Evolutionary conservation across 257 asterid species (phyloP).

Genomic region (Pogostemon cablin): DNA sequence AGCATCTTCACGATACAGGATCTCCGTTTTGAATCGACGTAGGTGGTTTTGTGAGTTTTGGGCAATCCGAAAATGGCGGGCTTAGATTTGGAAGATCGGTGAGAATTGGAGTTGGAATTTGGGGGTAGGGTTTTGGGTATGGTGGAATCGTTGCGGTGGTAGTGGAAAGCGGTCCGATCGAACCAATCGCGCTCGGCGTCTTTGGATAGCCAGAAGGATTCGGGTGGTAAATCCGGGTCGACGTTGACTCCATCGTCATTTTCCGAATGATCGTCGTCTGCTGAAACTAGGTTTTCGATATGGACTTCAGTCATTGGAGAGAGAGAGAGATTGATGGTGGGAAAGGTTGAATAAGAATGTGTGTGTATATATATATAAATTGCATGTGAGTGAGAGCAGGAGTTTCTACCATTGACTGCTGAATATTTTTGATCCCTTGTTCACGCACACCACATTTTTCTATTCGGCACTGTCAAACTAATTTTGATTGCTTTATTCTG

Average conservation of each 20-base stretch:
- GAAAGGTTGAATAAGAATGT: no score
- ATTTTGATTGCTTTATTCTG: no score
- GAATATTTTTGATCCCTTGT: no score
- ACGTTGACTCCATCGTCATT: slow-evolving; percentile 29
- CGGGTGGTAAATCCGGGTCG: slow-evolving; percentile 71
- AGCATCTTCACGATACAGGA: slow-evolving; percentile 43
- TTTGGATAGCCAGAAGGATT: slow-evolving; percentile 84
- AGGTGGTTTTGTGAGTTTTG: slow-evolving; percentile 61
- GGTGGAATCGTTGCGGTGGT: slow-evolving; percentile 74
- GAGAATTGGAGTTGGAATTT: slow-evolving; percentile 50
- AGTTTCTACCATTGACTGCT: no score
- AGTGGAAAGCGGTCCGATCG: slow-evolving; percentile 67
- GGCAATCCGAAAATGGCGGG: slow-evolving; percentile 75
- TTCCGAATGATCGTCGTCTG: slow-evolving; percentile 34
- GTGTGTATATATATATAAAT: no score
- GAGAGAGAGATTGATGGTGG: slow-evolving; percentile 2
- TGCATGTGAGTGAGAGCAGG: no score
- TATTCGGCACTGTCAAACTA: no score
- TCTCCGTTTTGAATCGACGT: slow-evolving; percentile 47
- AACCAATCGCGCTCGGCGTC: slow-evolving; percentile 93
- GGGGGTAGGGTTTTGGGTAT: slow-evolving; percentile 49
- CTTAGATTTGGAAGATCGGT: slow-evolving; percentile 60
- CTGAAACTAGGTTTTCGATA: slow-evolving; percentile 52
- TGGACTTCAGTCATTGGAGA: slow-evolving; percentile 65
- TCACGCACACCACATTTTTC: no score